Conservation (phyloP, 129 eudicot genomes). For the Calendula officinalis region DNA sequence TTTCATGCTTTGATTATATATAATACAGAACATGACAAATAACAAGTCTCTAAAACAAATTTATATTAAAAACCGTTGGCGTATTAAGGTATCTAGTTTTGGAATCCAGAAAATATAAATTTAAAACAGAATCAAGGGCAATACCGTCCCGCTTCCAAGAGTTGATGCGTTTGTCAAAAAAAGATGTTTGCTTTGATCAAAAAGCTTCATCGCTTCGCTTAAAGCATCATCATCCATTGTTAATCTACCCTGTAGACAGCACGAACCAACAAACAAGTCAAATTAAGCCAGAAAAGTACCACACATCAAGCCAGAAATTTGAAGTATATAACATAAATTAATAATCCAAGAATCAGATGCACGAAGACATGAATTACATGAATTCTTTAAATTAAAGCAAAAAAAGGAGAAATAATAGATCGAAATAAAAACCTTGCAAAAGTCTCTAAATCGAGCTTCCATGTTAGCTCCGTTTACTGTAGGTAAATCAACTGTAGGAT, state of each 20-base stretch:
- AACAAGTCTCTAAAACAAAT: not conserved
- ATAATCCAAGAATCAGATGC: not conserved
- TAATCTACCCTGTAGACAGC: conserved; percentile 46
- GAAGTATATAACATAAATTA: not conserved
- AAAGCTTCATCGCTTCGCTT: conserved; percentile 56
- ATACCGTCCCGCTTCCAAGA: conserved; percentile 66
- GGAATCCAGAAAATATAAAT: conserved; percentile 2
- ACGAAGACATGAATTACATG: not conserved
- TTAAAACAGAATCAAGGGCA: not conserved
- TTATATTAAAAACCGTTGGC: not conserved
- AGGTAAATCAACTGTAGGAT: conserved; percentile 18
- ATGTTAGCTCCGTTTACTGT: conserved; percentile 32
- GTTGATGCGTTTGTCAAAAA: conserved; percentile 51
- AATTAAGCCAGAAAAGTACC: conserved; percentile 1
- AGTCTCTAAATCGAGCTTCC: conserved; percentile 63
- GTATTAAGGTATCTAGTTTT: not conserved
- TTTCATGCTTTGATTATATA: not conserved
- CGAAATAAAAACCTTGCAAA: conserved; percentile 69
- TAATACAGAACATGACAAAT: not conserved
- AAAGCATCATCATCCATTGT: conserved; percentile 43
- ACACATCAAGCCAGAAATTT: not conserved
- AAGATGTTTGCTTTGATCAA: conserved; percentile 58
- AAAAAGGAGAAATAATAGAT: not conserved
- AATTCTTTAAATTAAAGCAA: not conserved
- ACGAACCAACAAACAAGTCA: conserved; percentile 8